These are phyloP conservation scores for Salvia miltiorrhiza DNA, from an alignment of 257 asterid species.

Conservation along the genomic window DNA sequence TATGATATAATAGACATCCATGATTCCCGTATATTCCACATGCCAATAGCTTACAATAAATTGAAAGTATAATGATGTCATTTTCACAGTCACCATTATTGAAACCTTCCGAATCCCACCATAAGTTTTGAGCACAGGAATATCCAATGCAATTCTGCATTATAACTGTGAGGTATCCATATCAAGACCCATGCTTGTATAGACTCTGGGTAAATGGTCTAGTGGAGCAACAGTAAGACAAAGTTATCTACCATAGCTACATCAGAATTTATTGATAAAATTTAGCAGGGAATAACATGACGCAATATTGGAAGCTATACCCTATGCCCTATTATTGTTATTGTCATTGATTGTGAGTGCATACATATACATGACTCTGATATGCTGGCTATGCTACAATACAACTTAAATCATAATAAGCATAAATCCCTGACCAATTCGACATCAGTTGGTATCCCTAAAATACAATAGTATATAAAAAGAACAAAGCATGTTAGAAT, in stretches of 20 bases:
- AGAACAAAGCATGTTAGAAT: background rate
- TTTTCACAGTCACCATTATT: background rate
- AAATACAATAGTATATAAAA: background rate
- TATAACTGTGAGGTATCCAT: background rate
- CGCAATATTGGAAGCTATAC: background rate
- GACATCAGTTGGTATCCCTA: background rate
- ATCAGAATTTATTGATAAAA: background rate
- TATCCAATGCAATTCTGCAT: background rate
- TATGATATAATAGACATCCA: background rate
- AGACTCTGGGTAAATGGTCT: background rate
- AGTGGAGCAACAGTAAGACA: background rate
- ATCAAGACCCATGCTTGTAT: background rate
- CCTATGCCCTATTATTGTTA: background rate
- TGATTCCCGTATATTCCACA: background rate
- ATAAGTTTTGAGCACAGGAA: background rate
- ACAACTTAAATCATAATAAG: background rate
- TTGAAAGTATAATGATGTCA: background rate
- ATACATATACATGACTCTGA: background rate
- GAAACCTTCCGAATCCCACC: background rate
- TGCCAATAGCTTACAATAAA: background rate
- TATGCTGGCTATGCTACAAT: background rate
- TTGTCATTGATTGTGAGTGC: background rate
- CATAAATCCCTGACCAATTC: background rate
- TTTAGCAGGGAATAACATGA: background rate
- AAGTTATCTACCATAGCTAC: background rate